phyloP scores from a whole-genome alignment of 495 filamentous ascomycete species.

The Pseudoneurospora amorphoporcata region DNA sequence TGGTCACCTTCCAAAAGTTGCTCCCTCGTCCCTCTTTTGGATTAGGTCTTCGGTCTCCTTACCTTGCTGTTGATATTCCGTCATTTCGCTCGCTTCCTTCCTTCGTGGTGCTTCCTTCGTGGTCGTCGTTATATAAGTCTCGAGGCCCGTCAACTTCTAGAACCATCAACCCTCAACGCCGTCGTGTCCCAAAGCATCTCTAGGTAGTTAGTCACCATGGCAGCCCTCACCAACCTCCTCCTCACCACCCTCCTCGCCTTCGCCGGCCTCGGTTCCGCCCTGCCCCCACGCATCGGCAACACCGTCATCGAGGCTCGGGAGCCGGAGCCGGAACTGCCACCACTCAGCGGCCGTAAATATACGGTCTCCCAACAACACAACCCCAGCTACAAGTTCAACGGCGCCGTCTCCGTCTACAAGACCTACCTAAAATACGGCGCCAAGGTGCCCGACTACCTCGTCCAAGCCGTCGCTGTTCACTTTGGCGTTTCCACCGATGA shows the following conservation, averaged over 20 bases:
- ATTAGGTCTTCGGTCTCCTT: not conserved
- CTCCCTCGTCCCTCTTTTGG: not conserved
- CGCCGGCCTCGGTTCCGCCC: slow-evolving; percentile 14
- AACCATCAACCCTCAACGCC: not conserved
- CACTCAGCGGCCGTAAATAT: slow-evolving; percentile 13
- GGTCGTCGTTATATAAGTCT: not conserved
- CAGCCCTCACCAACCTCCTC: slow-evolving; percentile 11
- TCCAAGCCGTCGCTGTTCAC: slow-evolving; percentile 21
- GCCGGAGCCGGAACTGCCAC: not conserved
- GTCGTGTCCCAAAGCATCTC: not conserved
- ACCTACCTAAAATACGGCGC: slow-evolving; percentile 53
- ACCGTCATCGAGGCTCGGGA: slow-evolving; percentile 5
- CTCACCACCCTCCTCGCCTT: slow-evolving; percentile 12
- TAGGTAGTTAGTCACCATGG: not conserved
- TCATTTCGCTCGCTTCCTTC: not conserved
- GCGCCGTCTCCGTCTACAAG: slow-evolving; percentile 44
- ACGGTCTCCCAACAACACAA: slow-evolving; percentile 46
- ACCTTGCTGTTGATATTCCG: not conserved
- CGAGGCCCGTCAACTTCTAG: not conserved
- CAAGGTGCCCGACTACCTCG: slow-evolving; percentile 23
- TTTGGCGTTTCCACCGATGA: not conserved
- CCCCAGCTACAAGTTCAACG: slow-evolving; percentile 34
- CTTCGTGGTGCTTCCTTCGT: not conserved
- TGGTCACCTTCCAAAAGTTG: not conserved
- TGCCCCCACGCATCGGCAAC: slow-evolving; percentile 21